These are phyloP conservation scores for Diaporthe sp. DNA, from an alignment of 2,329 filamentous ascomycete species.

Conservation along the genomic window DNA sequence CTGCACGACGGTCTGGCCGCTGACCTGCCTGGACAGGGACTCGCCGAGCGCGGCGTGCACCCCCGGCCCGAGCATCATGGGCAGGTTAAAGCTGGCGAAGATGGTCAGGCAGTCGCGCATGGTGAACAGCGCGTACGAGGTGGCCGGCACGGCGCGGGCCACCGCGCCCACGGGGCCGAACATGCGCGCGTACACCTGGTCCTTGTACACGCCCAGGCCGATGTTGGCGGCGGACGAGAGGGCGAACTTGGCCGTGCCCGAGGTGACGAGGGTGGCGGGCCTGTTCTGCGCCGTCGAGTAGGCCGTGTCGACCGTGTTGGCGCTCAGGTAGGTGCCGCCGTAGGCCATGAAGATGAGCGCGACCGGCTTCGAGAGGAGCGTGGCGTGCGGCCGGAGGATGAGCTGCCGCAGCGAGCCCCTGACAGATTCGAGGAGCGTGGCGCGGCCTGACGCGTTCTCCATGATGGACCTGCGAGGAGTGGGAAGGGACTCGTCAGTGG, in stretches of 20 bases:
- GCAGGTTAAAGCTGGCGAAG: conserved; percentile 92
- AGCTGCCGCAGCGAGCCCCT: conserved; percentile 67
- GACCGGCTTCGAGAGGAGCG: conserved; percentile 74
- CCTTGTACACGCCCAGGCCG: conserved; percentile 88
- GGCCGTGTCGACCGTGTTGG: conserved; percentile 86
- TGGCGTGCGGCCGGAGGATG: conserved; percentile 66
- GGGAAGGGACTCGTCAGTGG: not conserved
- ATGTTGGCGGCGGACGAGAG: conserved; percentile 87
- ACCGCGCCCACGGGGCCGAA: conserved; percentile 72
- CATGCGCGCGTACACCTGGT: conserved; percentile 84
- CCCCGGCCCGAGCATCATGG: conserved; percentile 78
- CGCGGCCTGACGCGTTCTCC: conserved; percentile 81
- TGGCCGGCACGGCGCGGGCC: conserved; percentile 69
- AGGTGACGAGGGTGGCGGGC: conserved; percentile 72
- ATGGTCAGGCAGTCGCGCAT: conserved; percentile 88
- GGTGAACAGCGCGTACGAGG: conserved; percentile 83
- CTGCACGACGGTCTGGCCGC: conserved; percentile 75
- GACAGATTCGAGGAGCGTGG: conserved; percentile 68
- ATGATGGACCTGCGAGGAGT: conserved; percentile 71
- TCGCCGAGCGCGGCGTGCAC: conserved; percentile 66
- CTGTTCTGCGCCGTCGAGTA: conserved; percentile 70
- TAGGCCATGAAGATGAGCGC: conserved; percentile 80
- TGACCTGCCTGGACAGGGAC: conserved; percentile 60
- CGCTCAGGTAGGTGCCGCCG: conserved; percentile 88
- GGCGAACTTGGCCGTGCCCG: conserved; percentile 83